Evolutionary conservation across 768 basidiomycete species (phyloP).

Genomic region (Cystobasidium onofrii): DNA sequence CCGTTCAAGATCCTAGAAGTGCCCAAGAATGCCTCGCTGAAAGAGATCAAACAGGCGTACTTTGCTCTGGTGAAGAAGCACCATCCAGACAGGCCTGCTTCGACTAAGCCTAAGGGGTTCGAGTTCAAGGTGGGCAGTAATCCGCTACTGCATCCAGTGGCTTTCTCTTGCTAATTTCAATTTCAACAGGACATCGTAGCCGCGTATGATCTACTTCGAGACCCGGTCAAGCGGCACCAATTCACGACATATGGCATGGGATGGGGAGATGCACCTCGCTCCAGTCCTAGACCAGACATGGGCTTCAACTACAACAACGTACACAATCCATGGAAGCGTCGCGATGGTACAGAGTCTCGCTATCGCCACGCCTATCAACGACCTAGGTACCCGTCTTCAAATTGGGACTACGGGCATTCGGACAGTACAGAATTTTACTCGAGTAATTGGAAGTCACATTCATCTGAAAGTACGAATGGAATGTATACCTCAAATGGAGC

Average conservation of each 20-base stretch:
- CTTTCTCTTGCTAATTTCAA: background rate
- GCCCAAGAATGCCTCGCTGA: background rate
- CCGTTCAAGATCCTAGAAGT: constrained; percentile 24
- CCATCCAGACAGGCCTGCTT: constrained; percentile 11
- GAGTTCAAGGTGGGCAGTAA: constrained; percentile 17
- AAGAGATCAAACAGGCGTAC: constrained; percentile 22
- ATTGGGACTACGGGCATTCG: constrained; percentile 28
- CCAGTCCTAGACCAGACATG: constrained; percentile 1
- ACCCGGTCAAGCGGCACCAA: constrained; percentile 11
- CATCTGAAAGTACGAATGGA: background rate
- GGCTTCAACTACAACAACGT: constrained; percentile 30
- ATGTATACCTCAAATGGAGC: constrained; percentile 23
- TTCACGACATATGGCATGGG: constrained; percentile 19
- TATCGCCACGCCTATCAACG: constrained; percentile 6
- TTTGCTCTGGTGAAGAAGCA: constrained; percentile 15
- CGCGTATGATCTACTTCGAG: constrained; percentile 25
- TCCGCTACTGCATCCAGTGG: background rate
- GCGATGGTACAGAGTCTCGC: background rate
- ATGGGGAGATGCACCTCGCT: constrained; percentile 6
- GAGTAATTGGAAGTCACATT: background rate
- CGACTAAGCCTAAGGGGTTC: constrained; percentile 10
- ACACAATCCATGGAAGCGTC: constrained; percentile 21
- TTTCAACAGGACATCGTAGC: constrained; percentile 21
- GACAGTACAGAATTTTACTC: constrained; percentile 28
- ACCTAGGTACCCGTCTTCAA: constrained; percentile 2